phyloP scores from a whole-genome alignment of 345 rosid genomes.

The Limnanthes douglasii region DNA sequence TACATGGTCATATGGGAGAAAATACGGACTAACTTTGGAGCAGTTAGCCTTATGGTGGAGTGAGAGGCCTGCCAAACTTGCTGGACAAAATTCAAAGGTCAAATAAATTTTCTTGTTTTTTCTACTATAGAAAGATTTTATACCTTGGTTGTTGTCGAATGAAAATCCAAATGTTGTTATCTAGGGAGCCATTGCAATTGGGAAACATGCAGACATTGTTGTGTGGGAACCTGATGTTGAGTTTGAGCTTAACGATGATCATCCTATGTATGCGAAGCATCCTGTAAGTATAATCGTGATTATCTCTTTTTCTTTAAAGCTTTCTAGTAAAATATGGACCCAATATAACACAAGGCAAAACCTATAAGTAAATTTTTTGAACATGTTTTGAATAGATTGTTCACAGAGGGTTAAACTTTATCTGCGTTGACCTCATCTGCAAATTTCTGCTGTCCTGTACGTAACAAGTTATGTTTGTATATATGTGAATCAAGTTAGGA shows the following conservation, averaged over 20 bases:
- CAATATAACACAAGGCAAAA: conserved; percentile 1
- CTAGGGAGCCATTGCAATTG: conserved; percentile 64
- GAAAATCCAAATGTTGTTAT: conserved; percentile 1
- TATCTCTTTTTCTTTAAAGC: background rate
- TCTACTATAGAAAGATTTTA: no score
- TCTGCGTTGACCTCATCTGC: background rate
- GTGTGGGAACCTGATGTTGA: conserved; percentile 78
- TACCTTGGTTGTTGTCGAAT: background rate
- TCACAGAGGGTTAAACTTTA: background rate
- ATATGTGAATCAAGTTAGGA: no score
- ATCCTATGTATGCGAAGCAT: conserved; percentile 54
- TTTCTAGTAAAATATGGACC: background rate
- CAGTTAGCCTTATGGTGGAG: conserved; percentile 81
- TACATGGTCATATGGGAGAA: conserved; percentile 75
- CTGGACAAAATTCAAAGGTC: conserved; percentile 58
- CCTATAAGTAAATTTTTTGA: background rate
- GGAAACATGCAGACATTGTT: conserved; percentile 70
- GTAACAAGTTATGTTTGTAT: background rate
- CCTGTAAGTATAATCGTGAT: conserved; percentile 29
- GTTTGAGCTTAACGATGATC: conserved; percentile 43
- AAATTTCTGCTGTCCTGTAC: background rate
- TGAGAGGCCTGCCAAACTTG: conserved; percentile 83
- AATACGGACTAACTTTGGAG: conserved; percentile 58
- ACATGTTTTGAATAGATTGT: background rate
- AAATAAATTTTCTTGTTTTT: background rate